phyloP scores from a whole-genome alignment of 1,284 basidiomycete species.

The Rhodotorula sp. region DNA sequence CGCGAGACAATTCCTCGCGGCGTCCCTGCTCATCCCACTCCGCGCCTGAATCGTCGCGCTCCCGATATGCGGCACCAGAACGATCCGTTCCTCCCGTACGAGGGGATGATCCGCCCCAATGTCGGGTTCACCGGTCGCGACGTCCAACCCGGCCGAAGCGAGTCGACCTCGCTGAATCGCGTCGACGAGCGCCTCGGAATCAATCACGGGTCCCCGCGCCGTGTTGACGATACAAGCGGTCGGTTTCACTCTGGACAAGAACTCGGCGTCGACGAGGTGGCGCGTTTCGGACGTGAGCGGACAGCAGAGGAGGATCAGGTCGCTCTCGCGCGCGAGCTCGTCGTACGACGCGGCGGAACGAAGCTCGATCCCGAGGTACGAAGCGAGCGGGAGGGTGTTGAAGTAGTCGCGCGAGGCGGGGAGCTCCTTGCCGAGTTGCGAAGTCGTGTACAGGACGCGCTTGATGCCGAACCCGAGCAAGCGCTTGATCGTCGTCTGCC shows the following conservation, averaged over 20 bases:
- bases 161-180: constrained; percentile 75
- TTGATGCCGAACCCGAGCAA: constrained; percentile 75
- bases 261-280: constrained; percentile 68
- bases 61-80: constrained; percentile 76
- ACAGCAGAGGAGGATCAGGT: constrained; percentile 79
- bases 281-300: constrained; percentile 71
- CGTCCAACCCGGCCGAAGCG: constrained; percentile 89
- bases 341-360: constrained; percentile 51
- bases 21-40: constrained; percentile 50
- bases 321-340: constrained; percentile 68
- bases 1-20: constrained; percentile 44
- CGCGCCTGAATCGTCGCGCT: constrained; percentile 85
- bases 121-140: constrained; percentile 87
- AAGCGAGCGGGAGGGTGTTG: constrained; percentile 19
- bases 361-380: constrained; percentile 26
- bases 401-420: constrained; percentile 34
- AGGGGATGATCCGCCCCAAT: constrained; percentile 72
- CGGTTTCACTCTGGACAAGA: constrained; percentile 80
- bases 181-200: constrained; percentile 73
- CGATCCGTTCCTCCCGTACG: constrained; percentile 69
- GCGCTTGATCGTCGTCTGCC: constrained; percentile 72
- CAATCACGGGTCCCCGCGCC: constrained; percentile 68
- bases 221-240: constrained; percentile 77
- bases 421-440: constrained; percentile 36
- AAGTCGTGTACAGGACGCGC: constrained; percentile 63